Evolutionary conservation across 768 basidiomycete genomes (phyloP), one percentile per base, ranked within the genome.

Genomic region (Hypholoma fasciculare): DNA sequence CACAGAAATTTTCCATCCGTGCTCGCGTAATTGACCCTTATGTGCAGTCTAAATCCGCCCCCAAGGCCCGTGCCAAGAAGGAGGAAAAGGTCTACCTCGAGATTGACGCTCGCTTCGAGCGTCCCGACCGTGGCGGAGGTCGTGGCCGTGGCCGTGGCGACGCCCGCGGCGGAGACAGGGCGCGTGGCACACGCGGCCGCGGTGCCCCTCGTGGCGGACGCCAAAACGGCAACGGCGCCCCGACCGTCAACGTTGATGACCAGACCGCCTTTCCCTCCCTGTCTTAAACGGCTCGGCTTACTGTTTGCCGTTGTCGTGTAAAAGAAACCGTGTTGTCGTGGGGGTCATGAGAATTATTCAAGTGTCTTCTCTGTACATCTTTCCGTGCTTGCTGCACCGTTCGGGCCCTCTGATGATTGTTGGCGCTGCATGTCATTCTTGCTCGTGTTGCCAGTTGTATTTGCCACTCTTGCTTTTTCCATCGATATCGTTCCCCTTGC

Each of bases 61-160:
- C 82, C 72, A 94, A 92, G 76, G 62, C 79, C 48, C 85, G 86
- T 59, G 60, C 84, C 60, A 89, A 92, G 80, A 94, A 93, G 79
- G 88, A 92, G 66, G 92, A 94, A 73, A 97, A 96, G 74, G 85
- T 94, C 65, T 92, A 81, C 77, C 80, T 98, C 69, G 94, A 96
- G 69, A 92, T 98, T 71, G 94, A 97, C 14, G 91, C 87, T 55
- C 90, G 83, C 67, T 95, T 94, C 71, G 89, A 94, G 44, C 88
- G 89, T 63, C 93, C 93, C 54, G 71, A 79, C n/a, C 85, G 90
- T 62, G 84, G 88, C 27, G 71, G 78, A 52, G 73, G 73, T 51
- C 73, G 72, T 61, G 76, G 83, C 39, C 58, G 64, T 42, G 76
- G 77, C 54, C 74, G 73, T 61, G 78, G 77, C 16, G 82, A 59